Base-by-base conservation (phyloP, 1,284 basidiomycete species). In the Nidula niveotomentosa region DNA sequence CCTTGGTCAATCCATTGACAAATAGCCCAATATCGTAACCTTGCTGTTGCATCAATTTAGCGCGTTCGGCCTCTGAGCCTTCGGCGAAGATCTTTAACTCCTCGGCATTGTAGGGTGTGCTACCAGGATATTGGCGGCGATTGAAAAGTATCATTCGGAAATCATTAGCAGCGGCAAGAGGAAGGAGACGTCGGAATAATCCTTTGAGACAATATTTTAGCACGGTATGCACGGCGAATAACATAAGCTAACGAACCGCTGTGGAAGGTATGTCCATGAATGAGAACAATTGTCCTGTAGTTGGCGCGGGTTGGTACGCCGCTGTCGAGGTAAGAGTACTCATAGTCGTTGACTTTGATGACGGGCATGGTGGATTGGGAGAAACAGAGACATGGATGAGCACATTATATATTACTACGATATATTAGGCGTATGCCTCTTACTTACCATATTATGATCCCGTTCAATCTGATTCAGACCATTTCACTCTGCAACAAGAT, bases 261-360 rank as follows among this genome's bases (percentile, higher is more conserved):
- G 35, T 64, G 60, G 45, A 62, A 65, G 2, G 63, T 62, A 36
- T 62, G 60, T 0, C 64, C 64, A 18, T 66, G 63, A 15, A 66
- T 58, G 12, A 65, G 34, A 35, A 66, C 30, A 8, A 66, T 35
- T 1, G 65, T 66, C 7, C 54, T 54, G 43, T 66, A 66, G 10
- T 41, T 34, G 35, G 47, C 18, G 13, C 41, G 17, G 8, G 41
- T 6, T n/a, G 48, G 52, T 13, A 53, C 48, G 18, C 59, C 61
- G 46, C 53, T 62, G 51, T 62, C 59, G 15, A 15, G 12, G 15
- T 41, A 41, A 6, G 15, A 41, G 15, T 13, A 41, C 12, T 41
- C 15, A 6, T 13, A 15, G 15, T 41, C 39, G 12, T 41, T 41
- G 39, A 41, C 39, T 41, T 41, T 12, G 15, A 41, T 41, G 6